phyloP scores from a whole-genome alignment of 495 filamentous ascomycete species.

The Aspergillus bridgeri region DNA sequence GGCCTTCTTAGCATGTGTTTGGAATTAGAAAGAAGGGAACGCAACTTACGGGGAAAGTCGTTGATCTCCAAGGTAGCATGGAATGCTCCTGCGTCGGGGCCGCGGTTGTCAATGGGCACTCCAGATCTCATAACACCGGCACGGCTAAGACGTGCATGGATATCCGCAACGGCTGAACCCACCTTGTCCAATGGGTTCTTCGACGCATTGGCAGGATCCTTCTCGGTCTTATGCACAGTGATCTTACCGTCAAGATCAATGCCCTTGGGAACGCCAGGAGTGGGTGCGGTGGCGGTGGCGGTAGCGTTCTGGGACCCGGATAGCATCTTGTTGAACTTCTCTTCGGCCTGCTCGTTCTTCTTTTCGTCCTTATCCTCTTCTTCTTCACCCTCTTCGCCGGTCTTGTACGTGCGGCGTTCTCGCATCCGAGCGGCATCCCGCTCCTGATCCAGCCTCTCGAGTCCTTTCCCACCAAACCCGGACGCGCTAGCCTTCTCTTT shows the following conservation, averaged over 20 bases:
- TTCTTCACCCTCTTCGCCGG: constrained; percentile 84
- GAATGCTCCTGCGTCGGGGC: constrained; percentile 94
- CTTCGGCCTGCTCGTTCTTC: constrained; percentile 49
- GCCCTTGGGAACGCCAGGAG: constrained; percentile 56
- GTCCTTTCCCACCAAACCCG: constrained; percentile 92
- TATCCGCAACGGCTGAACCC: constrained; percentile 76
- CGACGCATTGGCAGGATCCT: constrained; percentile 40
- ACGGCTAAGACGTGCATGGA: constrained; percentile 81
- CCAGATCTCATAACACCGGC: constrained; percentile 83
- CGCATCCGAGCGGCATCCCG: constrained; percentile 79
- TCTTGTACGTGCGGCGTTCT: constrained; percentile 85
- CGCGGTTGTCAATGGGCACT: constrained; percentile 97
- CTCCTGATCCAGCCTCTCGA: constrained; percentile 86
- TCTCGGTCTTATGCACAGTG: constrained; percentile 72
- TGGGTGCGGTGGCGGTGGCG: constrained; percentile 33
- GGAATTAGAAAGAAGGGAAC: background rate
- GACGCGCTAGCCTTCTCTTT: constrained; percentile 78
- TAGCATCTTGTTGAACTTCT: constrained; percentile 61
- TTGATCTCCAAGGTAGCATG: constrained; percentile 98
- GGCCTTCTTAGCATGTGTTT: constrained; percentile 21
- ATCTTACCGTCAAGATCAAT: constrained; percentile 72
- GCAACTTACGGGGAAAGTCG: constrained; percentile 82
- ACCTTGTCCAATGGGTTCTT: constrained; percentile 83
- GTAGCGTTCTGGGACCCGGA: constrained; percentile 55
- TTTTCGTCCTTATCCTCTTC: constrained; percentile 76